Percentiles rank a stretch among this genome's conserved stretches.
These are phyloP conservation scores for Hypsizygus ulmarius DNA, from an alignment of 1,284 basidiomycete species.

Conservation along the genomic window DNA sequence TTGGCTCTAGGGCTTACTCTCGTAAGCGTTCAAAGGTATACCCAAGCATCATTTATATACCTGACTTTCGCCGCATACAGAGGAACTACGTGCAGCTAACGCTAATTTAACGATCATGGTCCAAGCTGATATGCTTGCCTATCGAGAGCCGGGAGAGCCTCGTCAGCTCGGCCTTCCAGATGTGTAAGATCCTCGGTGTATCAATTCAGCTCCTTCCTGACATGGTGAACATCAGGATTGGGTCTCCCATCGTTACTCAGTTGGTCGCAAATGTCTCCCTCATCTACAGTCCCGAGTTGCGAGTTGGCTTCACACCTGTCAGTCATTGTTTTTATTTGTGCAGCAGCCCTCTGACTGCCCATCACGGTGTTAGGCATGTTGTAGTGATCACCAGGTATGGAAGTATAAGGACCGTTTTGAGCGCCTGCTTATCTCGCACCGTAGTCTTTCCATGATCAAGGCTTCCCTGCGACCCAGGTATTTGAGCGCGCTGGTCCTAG, in stretches of 20 bases:
- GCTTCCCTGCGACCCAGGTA: slow-evolving; percentile 79
- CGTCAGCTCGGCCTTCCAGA: slow-evolving; percentile 75
- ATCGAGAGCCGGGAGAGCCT: slow-evolving; percentile 72
- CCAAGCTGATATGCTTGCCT: slow-evolving; percentile 88
- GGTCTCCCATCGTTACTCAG: slow-evolving; percentile 71
- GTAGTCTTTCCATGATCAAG: slow-evolving; percentile 77
- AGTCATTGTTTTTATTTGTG: slow-evolving; percentile 19
- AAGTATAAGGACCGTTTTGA: background rate
- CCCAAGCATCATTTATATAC: background rate
- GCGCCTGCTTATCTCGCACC: background rate
- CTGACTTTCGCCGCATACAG: slow-evolving; percentile 31
- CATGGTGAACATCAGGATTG: slow-evolving; percentile 56
- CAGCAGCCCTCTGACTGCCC: slow-evolving; percentile 1
- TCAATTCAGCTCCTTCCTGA: background rate
- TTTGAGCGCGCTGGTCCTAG: slow-evolving; percentile 81
- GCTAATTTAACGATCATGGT: slow-evolving; percentile 79
- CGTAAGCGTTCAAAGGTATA: slow-evolving; percentile 36
- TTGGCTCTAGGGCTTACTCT: slow-evolving; percentile 66
- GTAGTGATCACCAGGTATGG: slow-evolving; percentile 78
- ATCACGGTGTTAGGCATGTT: slow-evolving; percentile 57
- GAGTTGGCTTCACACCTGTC: slow-evolving; percentile 69
- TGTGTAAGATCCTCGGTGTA: slow-evolving; percentile 34
- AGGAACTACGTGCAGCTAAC: slow-evolving; percentile 49
- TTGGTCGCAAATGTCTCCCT: slow-evolving; percentile 71
- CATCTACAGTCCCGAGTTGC: slow-evolving; percentile 80